Evolutionary conservation across 495 filamentous ascomycete species (phyloP).

Genomic region (Hypoxylon fuscum): DNA sequence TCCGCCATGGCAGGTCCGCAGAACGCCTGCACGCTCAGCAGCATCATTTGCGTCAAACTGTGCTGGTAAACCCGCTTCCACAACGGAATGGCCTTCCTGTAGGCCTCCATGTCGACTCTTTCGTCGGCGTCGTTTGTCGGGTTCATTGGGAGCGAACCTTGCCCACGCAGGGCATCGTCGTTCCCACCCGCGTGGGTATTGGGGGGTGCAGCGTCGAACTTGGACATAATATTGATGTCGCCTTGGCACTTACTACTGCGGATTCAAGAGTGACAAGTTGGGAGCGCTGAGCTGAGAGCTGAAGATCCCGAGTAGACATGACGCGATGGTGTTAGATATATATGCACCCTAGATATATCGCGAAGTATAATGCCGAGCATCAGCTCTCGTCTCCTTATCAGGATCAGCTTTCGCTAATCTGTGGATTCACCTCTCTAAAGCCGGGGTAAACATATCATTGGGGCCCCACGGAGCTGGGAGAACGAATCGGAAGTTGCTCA

Average conservation of each 20-base stretch:
- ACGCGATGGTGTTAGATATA: slow-evolving; percentile 18
- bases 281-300: neutral
- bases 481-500: neutral
- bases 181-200: slow-evolving; percentile 34
- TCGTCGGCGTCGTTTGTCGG: slow-evolving; percentile 25
- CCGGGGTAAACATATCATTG: slow-evolving; percentile 28
- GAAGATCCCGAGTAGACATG: neutral
- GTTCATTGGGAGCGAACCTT: slow-evolving; percentile 33
- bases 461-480: slow-evolving; percentile 13
- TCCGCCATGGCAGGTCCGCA: slow-evolving; percentile 37
- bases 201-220: slow-evolving; percentile 36
- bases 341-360: slow-evolving; percentile 23
- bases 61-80: slow-evolving; percentile 37
- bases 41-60: slow-evolving; percentile 36
- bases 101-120: slow-evolving; percentile 32
- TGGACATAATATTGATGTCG: slow-evolving; percentile 22
- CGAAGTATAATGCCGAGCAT: slow-evolving; percentile 18
- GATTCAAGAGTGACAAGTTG: neutral
- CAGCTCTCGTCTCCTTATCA: slow-evolving; percentile 22
- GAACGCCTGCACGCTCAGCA: slow-evolving; percentile 34
- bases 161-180: slow-evolving; percentile 26
- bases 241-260: neutral
- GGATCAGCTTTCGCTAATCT: slow-evolving; percentile 22
- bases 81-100: slow-evolving; percentile 19
- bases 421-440: slow-evolving; percentile 20